phyloP scores from a whole-genome alignment of 768 basidiomycete genomes.

The Kwoniella dendrophila region DNA sequence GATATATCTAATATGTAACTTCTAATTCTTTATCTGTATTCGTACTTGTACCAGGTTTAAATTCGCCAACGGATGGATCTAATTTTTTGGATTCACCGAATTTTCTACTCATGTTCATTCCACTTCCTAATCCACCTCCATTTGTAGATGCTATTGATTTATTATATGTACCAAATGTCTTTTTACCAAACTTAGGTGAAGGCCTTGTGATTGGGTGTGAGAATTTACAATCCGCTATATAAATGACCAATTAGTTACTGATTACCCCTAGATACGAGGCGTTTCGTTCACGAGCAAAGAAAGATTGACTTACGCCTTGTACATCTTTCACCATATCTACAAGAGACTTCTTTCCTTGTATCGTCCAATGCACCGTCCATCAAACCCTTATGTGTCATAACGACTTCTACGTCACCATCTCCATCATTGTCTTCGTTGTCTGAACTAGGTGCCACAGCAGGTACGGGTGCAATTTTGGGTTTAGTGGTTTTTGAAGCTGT shows the following conservation, averaged over 20 bases:
- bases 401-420: constrained; percentile 51
- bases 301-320: constrained; percentile 62
- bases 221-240: constrained; percentile 73
- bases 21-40: constrained; percentile 15
- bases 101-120: constrained; percentile 46
- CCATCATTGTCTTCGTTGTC: constrained; percentile 36
- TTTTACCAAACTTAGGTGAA: constrained; percentile 28
- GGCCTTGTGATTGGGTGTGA: constrained; percentile 71
- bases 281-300: neutral
- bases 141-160: constrained; percentile 10
- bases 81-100: constrained; percentile 32
- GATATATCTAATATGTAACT: constrained; percentile 22
- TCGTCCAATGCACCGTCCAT: constrained; percentile 51
- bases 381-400: constrained; percentile 41
- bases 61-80: constrained; percentile 35
- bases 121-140: constrained; percentile 24
- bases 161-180: constrained; percentile 12
- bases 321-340: constrained; percentile 82
- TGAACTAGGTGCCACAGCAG: constrained; percentile 26
- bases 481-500: constrained; percentile 37
- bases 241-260: neutral
- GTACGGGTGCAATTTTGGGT: constrained; percentile 2
- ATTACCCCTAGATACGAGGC: neutral
- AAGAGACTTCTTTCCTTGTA: constrained; percentile 58
- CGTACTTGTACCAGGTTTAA: constrained; percentile 24